phyloP scores from a whole-genome alignment of 2,329 filamentous ascomycete genomes.

The Ceratocystis variospora region DNA sequence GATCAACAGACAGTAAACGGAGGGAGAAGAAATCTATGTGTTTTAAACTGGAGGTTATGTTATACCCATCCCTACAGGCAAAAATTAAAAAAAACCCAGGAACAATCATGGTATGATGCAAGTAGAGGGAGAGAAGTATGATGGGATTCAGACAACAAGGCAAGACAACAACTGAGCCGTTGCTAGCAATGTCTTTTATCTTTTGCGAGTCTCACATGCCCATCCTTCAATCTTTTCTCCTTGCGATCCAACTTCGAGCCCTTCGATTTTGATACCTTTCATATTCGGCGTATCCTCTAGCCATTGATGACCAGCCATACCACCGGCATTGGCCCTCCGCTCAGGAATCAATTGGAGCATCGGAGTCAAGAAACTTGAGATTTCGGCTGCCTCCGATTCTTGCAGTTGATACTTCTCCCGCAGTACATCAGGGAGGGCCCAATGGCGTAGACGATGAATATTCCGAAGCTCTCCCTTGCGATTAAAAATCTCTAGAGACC shows the following conservation, averaged over 20 bases:
- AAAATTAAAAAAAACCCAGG: background rate
- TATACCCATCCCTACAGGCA: background rate
- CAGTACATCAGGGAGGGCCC: constrained; percentile 85
- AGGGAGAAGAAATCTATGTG: background rate
- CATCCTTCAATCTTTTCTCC: constrained; percentile 93
- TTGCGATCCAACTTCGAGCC: constrained; percentile 61
- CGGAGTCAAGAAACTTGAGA: constrained; percentile 71
- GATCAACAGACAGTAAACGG: background rate
- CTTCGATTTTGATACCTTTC: constrained; percentile 61
- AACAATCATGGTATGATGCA: background rate
- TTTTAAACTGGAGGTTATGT: constrained; percentile 1
- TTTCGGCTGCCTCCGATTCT: constrained; percentile 61
- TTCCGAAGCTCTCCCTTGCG: constrained; percentile 93
- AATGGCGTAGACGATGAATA: constrained; percentile 90
- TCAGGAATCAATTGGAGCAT: constrained; percentile 86
- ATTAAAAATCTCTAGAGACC: constrained; percentile 98
- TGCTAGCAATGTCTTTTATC: constrained; percentile 31
- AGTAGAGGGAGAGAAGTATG: background rate
- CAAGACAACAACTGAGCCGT: background rate
- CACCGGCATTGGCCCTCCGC: constrained; percentile 83
- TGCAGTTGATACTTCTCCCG: constrained; percentile 95
- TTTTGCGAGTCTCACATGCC: constrained; percentile 76
- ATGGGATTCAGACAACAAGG: background rate
- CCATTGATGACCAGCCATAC: constrained; percentile 79
- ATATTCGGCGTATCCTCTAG: constrained; percentile 78